Conservation (phyloP, 2,329 filamentous ascomycete species). For the Venturia effusa region DNA sequence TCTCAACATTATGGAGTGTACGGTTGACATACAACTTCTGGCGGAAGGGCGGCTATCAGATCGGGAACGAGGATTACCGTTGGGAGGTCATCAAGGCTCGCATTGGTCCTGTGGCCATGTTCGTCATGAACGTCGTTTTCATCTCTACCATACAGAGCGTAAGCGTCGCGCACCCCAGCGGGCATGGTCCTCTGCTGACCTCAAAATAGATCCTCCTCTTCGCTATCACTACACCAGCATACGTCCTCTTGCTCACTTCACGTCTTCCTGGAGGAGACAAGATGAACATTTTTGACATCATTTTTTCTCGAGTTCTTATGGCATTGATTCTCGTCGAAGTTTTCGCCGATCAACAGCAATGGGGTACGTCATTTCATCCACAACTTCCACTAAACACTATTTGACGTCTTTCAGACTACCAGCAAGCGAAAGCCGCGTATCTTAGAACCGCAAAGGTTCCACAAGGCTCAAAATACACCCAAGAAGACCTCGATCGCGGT, state of each 20-base stretch:
- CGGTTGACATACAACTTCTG: slow-evolving; percentile 95
- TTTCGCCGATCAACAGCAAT: slow-evolving; percentile 87
- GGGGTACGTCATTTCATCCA: slow-evolving; percentile 44
- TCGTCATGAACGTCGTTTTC: slow-evolving; percentile 80
- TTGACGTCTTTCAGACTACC: slow-evolving; percentile 48
- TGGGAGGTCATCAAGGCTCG: slow-evolving; percentile 67
- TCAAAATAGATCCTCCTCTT: slow-evolving; percentile 57
- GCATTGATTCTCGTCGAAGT: slow-evolving; percentile 55
- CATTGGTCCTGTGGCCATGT: slow-evolving; percentile 57
- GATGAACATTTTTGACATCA: slow-evolving; percentile 42
- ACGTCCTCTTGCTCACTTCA: slow-evolving; percentile 66
- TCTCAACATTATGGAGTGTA: slow-evolving; percentile 72
- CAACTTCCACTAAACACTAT: background rate
- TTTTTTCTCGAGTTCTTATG: slow-evolving; percentile 46
- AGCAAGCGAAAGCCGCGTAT: slow-evolving; percentile 70
- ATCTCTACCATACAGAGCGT: slow-evolving; percentile 68
- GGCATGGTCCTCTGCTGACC: background rate
- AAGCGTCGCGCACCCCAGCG: slow-evolving; percentile 16
- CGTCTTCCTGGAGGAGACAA: slow-evolving; percentile 41
- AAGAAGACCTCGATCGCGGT: slow-evolving; percentile 75
- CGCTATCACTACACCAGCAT: slow-evolving; percentile 68
- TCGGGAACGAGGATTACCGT: slow-evolving; percentile 90
- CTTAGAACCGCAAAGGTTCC: slow-evolving; percentile 61
- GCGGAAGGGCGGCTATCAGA: slow-evolving; percentile 81
- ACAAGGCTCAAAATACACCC: slow-evolving; percentile 44